phyloP scores from a whole-genome alignment of 208 protist species.

The Angomonas ambiguus region DNA sequence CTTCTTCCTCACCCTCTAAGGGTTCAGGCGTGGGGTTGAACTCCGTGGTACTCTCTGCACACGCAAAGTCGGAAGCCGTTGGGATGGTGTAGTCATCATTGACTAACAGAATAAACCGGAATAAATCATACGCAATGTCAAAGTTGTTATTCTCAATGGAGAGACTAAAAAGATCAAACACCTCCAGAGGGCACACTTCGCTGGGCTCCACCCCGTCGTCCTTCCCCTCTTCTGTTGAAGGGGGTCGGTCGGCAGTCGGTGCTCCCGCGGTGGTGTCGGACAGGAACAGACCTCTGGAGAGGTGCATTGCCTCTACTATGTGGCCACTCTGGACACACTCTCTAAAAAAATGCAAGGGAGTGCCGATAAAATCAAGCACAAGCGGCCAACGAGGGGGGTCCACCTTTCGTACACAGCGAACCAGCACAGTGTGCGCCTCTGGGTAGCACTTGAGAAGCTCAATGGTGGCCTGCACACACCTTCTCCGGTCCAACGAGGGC shows the following conservation, averaged over 20 bases:
- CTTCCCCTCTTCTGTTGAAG: background rate
- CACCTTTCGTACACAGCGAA: conserved; percentile 72
- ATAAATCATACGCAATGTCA: conserved; percentile 47
- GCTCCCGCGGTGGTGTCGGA: conserved; percentile 10
- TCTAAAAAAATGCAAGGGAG: conserved; percentile 49
- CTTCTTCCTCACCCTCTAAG: background rate
- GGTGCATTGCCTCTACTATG: conserved; percentile 56
- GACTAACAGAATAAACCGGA: conserved; percentile 69
- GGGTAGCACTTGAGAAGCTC: conserved; percentile 60
- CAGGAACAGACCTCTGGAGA: conserved; percentile 72
- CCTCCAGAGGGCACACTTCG: conserved; percentile 26
- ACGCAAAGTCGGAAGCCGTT: background rate
- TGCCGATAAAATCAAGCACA: conserved; percentile 62
- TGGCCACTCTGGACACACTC: conserved; percentile 61
- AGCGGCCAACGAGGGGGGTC: conserved; percentile 53
- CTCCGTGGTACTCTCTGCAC: background rate
- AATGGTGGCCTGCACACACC: conserved; percentile 38
- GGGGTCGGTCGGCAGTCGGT: background rate
- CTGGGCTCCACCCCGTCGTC: conserved; percentile 6
- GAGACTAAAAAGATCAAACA: conserved; percentile 32
- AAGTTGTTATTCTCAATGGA: conserved; percentile 34
- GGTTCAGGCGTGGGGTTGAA: background rate
- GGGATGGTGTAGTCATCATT: conserved; percentile 40
- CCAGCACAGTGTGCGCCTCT: conserved; percentile 62
- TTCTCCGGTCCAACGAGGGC: conserved; percentile 27